Evolutionary conservation across 345 rosid species (phyloP), one percentile per base, ranked within the genome.

Genomic region (Bruguiera parviflora): DNA sequence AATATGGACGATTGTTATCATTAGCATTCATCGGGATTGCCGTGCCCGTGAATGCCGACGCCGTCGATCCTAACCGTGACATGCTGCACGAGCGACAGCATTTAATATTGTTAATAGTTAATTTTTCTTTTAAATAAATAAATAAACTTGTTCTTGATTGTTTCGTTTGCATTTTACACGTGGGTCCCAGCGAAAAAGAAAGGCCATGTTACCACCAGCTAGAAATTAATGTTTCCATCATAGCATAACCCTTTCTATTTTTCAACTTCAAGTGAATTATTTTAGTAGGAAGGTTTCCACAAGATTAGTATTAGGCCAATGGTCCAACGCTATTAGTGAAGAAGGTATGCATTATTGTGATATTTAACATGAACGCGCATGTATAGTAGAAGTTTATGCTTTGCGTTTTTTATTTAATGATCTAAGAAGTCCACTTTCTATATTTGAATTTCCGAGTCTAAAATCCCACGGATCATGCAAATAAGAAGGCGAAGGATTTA

Each of bases 41-140:
- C 64, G 70, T 70, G 78, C 80, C 78, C 82, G 78, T 81, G 82
- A 64, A 63, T 56, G 11, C 15, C 19, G 3, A 18, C 46, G 9
- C 29, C 61, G 22, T 55, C 24, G 15, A 19, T 58, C 57, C 56
- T 60, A 63, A 57, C 29, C 39, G 28, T 24, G 79, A 70, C 83
- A 63, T 67, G 74, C 68, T 81, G 76, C 85, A 79, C 86, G 86
- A 55, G 78, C 66, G 78, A 2, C 3, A 19, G 3, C 47, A 8
- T 68, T 58, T 21, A 58, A 61, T 21, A 18, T 60, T 27, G 24
- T 37, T 28, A 8, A 25, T 65, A 62, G 20, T 15, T 39, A 2
- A 39, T 39, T 39, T 39, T 39, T 39, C 3, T 9, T 39, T 9
- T 39, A 39, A 39, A 3, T 39, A 39, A 39, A 11, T 13, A 43